Evolutionary conservation across 2,329 filamentous ascomycete genomes (phyloP), one percentile per base, ranked within the genome.

Genomic region (Monosporascus sp.): DNA sequence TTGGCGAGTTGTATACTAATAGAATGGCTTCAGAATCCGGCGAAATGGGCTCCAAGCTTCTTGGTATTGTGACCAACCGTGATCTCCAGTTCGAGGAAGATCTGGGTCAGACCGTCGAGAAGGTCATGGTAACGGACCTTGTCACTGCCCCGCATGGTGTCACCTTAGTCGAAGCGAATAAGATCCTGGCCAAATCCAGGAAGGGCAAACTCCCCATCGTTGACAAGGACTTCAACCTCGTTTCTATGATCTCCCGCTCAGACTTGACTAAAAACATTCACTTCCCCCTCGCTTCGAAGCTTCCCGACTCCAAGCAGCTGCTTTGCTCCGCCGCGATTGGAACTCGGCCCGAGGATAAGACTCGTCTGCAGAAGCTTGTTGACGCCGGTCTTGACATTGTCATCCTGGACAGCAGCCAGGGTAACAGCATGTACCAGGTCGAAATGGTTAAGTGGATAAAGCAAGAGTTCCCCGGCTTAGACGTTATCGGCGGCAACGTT

Each of bases 391-490:
- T 99, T 50, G 94, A 99, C 68, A 89, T 99, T 70, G 92, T 97
- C 62, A 80, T 99, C 64, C 84, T 99, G 51, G 94, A 99, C 79
- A 94, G 89, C 75, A 95, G 89, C 68, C 94, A 99, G 78, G 94
- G 94, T 62, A 97, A 97, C 84, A 94, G 88, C 75, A 91, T 97
- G 80, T 99, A 93, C 82, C 93, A 97, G 78, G 87, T 97, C 60
- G 91, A 96, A 57, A 99, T 99, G 94, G 85, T 99, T 78, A 91
- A 92, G 76, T 97, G 87, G 80, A 82, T 94, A 78, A 99, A 99
- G 82, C 72, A 86, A 63, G 89, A 86, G 64, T 93, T 86, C 78
- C 91, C 93, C 35, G 77, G 79, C 49, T 80, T 99, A 58, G 92
- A 99, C 64, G 94, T 99, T 70, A 96, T 99, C 69, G 95, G 89